These are phyloP conservation scores for Pseudocohnilembus persalinus DNA, from an alignment of 169 alveolate genomes.

Conservation along the genomic window DNA sequence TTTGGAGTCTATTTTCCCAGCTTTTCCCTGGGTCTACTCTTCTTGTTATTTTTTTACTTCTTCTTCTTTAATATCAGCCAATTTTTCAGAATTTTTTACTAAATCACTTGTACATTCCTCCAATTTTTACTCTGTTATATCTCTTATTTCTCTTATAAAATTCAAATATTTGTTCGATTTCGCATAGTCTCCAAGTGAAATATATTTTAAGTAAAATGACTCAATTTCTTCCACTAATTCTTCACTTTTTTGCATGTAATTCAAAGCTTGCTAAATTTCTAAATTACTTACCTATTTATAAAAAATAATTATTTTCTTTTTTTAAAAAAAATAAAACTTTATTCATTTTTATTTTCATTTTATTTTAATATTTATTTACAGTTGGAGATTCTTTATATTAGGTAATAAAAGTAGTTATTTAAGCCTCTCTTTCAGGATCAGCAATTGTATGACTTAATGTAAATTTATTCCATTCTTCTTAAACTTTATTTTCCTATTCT, in stretches of 20 bases:
- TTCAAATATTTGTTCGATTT: conserved; percentile 2
- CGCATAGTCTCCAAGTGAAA: conserved; percentile 7
- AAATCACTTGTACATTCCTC: conserved; percentile 38
- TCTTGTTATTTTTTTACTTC: conserved; percentile 2
- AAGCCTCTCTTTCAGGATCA: conserved; percentile 10
- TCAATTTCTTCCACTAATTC: not conserved
- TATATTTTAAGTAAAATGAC: not conserved
- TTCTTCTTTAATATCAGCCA: conserved; percentile 5
- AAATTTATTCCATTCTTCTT: not conserved
- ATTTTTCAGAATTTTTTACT: conserved; percentile 31
- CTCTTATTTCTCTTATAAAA: conserved; percentile 26
- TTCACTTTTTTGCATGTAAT: conserved; percentile 17
- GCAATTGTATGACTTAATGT: not conserved
- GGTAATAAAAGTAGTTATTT: conserved; percentile 20
- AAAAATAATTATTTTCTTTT: too few species aligned
- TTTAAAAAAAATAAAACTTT: too few species aligned
- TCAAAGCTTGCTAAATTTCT: conserved; percentile 15
- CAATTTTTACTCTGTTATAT: conserved; percentile 20
- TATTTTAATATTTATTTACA: not conserved
- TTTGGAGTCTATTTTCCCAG: conserved; percentile 14
- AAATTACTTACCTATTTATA: not conserved
- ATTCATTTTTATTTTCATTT: not conserved
- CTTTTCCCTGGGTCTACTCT: not conserved
- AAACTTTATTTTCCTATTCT: not conserved
- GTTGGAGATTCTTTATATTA: conserved; percentile 24